Conservation (phyloP, 805 yeast species). For the Scheffersomyces stipitis region DNA sequence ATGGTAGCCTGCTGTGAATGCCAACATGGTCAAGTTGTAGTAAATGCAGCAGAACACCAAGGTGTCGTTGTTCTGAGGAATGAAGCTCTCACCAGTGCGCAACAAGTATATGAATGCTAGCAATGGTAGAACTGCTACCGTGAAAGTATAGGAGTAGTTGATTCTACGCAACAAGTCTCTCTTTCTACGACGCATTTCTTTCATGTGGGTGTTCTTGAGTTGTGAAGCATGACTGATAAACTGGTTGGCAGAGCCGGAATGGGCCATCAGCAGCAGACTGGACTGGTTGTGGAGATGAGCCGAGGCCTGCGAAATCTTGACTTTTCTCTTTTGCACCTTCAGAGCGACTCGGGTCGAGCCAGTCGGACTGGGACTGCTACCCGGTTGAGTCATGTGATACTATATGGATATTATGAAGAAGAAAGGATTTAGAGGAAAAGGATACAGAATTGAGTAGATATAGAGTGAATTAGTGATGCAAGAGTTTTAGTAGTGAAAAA, state of each 20-base stretch:
- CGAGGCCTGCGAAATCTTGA: conserved; percentile 2
- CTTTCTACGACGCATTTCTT: conserved; percentile 34
- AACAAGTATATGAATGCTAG: conserved; percentile 26
- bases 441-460: no score
- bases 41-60: conserved; percentile 30
- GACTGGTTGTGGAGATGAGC: no score
- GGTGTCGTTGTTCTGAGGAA: conserved; percentile 29
- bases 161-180: conserved; percentile 36
- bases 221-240: conserved; percentile 21
- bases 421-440: no score
- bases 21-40: conserved; percentile 35
- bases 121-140: conserved; percentile 36
- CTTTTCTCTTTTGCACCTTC: conserved; percentile 25
- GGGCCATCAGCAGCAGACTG: not conserved
- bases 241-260: not conserved
- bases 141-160: conserved; percentile 32
- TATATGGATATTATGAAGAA: no score
- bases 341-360: not conserved
- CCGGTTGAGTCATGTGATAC: no score
- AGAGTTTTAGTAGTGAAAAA: no score
- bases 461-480: no score
- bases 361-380: no score
- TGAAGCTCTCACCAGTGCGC: conserved; percentile 15
- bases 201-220: conserved; percentile 28
- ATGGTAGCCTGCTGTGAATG: conserved; percentile 46